Base-by-base conservation (phyloP, 2,329 filamentous ascomycete genomes). In the Alternaria arbusti region DNA sequence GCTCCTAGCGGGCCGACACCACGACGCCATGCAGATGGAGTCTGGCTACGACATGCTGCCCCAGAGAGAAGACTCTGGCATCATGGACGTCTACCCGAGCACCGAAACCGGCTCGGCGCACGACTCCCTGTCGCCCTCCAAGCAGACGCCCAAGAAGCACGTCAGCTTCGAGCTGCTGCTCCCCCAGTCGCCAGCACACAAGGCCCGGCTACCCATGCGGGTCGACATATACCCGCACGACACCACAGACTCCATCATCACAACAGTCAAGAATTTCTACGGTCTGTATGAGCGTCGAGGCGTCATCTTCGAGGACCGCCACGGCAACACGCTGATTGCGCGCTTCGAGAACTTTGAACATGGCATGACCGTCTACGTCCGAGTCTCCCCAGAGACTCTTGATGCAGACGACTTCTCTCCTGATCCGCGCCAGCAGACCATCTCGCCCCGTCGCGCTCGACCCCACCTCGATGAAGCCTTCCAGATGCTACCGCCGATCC, bases 231-330 rank as follows among this genome's bases (percentile, higher is more conserved):
- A 91, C 76, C 93, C 93, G 50, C 94, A 98, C 81, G 96, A 99
- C 84, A 94, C 93, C 56, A 98, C 95, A 22, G 95, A 98, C 78
- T 97, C 94, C 36, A 99, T 99, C 82, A 93, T 98, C 68, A 96
- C 94, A 13, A 98, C 96, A 1, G 95, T 98, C 77, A 98, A 97
- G 87, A 98, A 97, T 85, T 98, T 98, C 84, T 98, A 97, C 79
- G 96, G 96, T 65, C 87, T 99, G 70, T 97, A 97, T 80, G 92
- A 95, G 69, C 90, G 82, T 28, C 72, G 90, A 78, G 94, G 96
- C 70, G 91, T 99, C 76, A 97, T 93, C 82, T 98, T 99, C 76
- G 95, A 98, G 82, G 95, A 98, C 80, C 89, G 92, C 68, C 85
- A 91, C 74, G 93, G 93, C 74, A 95, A 92, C 75, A 97, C 92